A percentile compares a stretch with the other conserved stretches of the same genome.
phyloP scores from a whole-genome alignment of 2,329 filamentous ascomycete species.

The Sporothrix pallida region DNA sequence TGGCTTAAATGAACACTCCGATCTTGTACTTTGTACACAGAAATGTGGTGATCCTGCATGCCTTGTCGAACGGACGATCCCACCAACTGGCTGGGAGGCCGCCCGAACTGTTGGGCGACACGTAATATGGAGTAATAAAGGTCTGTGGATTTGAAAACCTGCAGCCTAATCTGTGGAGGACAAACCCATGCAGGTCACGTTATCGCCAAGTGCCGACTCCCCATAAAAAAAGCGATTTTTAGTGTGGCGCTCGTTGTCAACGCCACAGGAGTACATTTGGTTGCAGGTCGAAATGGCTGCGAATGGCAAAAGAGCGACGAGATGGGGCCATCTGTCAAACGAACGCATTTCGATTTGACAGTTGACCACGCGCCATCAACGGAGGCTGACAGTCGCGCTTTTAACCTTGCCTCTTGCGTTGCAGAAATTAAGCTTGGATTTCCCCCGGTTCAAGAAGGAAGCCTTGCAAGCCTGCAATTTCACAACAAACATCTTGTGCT shows the following conservation, averaged over 20 bases:
- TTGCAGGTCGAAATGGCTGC: conserved; percentile 7
- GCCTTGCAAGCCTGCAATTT: background rate
- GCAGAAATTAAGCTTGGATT: background rate
- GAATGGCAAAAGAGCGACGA: background rate
- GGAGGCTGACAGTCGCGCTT: background rate
- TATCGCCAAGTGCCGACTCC: background rate
- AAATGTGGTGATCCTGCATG: background rate
- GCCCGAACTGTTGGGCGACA: conserved; percentile 5
- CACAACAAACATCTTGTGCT: background rate
- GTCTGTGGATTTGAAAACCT: background rate
- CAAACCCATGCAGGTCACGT: conserved; percentile 8
- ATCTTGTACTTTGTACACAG: background rate
- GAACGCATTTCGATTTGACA: too few relatives aligned
- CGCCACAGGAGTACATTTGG: background rate
- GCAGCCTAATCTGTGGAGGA: background rate
- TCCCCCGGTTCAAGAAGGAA: background rate
- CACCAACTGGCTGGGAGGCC: background rate
- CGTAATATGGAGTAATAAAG: background rate
- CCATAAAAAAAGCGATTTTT: background rate
- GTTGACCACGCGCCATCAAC: background rate
- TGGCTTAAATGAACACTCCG: background rate
- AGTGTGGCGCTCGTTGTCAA: conserved; percentile 17
- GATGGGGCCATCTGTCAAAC: background rate
- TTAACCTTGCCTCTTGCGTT: background rate
- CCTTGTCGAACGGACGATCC: background rate